Evolutionary conservation across 2,329 filamentous ascomycete species (phyloP).

Genomic region (Colletotrichum brevisporum): DNA sequence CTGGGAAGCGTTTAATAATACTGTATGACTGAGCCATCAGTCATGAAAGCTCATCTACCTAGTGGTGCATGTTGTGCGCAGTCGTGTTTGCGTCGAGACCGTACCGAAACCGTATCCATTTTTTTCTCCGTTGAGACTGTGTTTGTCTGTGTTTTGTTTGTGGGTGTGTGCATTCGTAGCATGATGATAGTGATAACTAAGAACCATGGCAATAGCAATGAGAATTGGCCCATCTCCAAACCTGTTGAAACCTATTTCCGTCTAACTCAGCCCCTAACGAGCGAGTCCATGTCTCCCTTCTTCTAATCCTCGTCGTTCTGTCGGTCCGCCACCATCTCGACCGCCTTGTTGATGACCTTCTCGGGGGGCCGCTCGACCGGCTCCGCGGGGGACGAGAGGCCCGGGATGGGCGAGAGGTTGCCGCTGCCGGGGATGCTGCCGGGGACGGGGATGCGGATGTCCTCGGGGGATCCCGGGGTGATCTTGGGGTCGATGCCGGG

Average conservation of each 20-base stretch:
- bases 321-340: slow-evolving; percentile 66
- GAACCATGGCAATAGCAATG: background rate
- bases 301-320: slow-evolving; percentile 66
- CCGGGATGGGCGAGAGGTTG: slow-evolving; percentile 60
- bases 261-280: background rate
- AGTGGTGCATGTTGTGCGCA: background rate
- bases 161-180: background rate
- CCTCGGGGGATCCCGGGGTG: slow-evolving; percentile 84
- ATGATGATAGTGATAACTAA: background rate
- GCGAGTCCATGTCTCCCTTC: background rate
- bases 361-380: slow-evolving; percentile 60
- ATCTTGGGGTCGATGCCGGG: slow-evolving; percentile 76
- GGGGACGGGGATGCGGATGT: slow-evolving; percentile 83
- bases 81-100: background rate
- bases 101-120: slow-evolving; percentile 6
- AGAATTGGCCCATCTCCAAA: background rate
- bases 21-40: slow-evolving; percentile 30
- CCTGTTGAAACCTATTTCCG: background rate
- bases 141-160: background rate
- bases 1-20: slow-evolving; percentile 24
- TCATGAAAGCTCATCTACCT: slow-evolving; percentile 27
- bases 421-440: slow-evolving; percentile 56
- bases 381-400: slow-evolving; percentile 62
- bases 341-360: slow-evolving; percentile 64
- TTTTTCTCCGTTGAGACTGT: background rate